Evolutionary conservation across 177 flowering plant genomes (phyloP).

Genomic region (Vitis hybrid): DNA sequence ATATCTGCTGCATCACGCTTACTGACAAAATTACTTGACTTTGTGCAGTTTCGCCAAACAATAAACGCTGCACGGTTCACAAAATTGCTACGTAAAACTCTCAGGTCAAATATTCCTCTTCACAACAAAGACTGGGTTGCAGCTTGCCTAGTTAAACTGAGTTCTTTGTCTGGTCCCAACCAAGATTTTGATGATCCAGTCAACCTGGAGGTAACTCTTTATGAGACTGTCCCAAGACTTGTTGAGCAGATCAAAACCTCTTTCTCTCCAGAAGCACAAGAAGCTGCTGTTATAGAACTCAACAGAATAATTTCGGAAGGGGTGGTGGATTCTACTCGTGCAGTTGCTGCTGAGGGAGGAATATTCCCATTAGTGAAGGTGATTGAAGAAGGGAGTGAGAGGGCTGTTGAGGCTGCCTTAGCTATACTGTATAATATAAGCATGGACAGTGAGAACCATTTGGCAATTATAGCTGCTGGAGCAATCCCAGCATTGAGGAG

Average conservation of each 20-base stretch:
- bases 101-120: conserved; percentile 62
- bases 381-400: conserved; percentile 55
- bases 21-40: conserved; percentile 59
- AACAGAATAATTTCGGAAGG: conserved; percentile 66
- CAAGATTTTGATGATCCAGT: conserved; percentile 45
- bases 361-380: conserved; percentile 69
- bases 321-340: conserved; percentile 48
- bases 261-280: conserved; percentile 45
- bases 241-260: conserved; percentile 59
- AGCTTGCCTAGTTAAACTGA: conserved; percentile 67
- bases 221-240: conserved; percentile 71
- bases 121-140: conserved; percentile 74
- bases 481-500: conserved; percentile 64
- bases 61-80: conserved; percentile 42
- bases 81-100: conserved; percentile 42
- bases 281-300: conserved; percentile 74
- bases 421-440: conserved; percentile 66
- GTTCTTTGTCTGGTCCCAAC: conserved; percentile 34
- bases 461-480: conserved; percentile 70
- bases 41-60: conserved; percentile 35
- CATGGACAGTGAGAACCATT: conserved; percentile 80
- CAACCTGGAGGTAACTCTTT: conserved; percentile 58
- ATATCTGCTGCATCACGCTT: conserved; percentile 69
- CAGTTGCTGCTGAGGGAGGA: conserved; percentile 60
- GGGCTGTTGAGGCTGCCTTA: conserved; percentile 62